Evolutionary conservation across 371 early-diverging fungal genomes (phyloP).

Genomic region (Coemansia sp.): DNA sequence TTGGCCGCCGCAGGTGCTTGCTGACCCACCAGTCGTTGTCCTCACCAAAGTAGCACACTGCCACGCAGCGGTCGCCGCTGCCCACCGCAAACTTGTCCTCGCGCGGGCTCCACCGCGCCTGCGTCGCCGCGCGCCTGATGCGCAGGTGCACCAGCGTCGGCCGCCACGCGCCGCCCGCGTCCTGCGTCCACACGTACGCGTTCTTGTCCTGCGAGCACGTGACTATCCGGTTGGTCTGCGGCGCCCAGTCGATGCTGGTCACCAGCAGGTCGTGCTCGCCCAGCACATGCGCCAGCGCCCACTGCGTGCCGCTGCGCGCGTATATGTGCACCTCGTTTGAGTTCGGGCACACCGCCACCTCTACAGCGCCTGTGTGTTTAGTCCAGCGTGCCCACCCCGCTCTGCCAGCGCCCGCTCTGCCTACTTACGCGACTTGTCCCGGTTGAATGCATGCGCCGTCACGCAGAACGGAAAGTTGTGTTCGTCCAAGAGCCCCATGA

Average conservation of each 20-base stretch:
- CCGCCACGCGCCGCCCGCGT: slow-evolving; percentile 73
- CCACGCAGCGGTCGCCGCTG: slow-evolving; percentile 85
- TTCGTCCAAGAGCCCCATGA: slow-evolving; percentile 48
- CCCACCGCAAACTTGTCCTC: slow-evolving; percentile 99
- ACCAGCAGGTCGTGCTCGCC: slow-evolving; percentile 95
- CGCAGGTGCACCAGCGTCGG: slow-evolving; percentile 92
- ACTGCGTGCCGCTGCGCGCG: slow-evolving; percentile 56
- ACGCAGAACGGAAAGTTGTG: slow-evolving; percentile 58
- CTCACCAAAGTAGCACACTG: slow-evolving; percentile 94
- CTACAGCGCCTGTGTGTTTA: slow-evolving; percentile 51
- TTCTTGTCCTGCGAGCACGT: slow-evolving; percentile 98
- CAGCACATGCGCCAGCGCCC: slow-evolving; percentile 69
- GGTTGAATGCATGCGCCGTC: slow-evolving; percentile 91
- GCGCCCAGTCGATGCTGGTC: slow-evolving; percentile 96
- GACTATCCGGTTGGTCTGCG: slow-evolving; percentile 91
- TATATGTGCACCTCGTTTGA: slow-evolving; percentile 88
- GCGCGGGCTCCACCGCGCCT: slow-evolving; percentile 92
- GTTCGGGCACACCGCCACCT: slow-evolving; percentile 89
- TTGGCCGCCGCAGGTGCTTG: slow-evolving; percentile 93
- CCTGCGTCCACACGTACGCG: slow-evolving; percentile 96
- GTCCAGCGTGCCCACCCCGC: background rate
- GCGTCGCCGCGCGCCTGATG: slow-evolving; percentile 96
- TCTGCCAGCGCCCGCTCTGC: background rate
- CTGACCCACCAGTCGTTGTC: slow-evolving; percentile 96
- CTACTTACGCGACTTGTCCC: slow-evolving; percentile 74